Conservation (phyloP, 305 asterid species). For the Fraxinus xanthoxyloides region DNA sequence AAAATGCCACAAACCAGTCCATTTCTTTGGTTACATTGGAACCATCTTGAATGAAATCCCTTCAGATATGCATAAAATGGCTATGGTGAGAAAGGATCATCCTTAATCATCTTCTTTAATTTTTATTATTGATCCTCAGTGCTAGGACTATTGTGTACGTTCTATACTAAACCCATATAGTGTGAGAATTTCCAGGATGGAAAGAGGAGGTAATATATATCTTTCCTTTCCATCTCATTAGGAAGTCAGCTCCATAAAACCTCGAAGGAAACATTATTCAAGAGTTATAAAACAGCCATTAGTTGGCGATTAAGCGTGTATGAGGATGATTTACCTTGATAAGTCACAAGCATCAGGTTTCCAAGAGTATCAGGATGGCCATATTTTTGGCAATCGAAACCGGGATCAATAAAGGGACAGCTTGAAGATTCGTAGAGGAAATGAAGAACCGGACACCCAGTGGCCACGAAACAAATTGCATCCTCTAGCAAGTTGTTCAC, state of each 20-base stretch:
- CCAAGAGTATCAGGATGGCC: slow-evolving; percentile 38
- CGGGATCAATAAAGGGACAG: slow-evolving; percentile 31
- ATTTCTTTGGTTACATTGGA: slow-evolving; percentile 50
- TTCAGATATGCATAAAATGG: slow-evolving; percentile 28
- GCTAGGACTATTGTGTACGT: not conserved
- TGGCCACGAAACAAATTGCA: slow-evolving; percentile 33
- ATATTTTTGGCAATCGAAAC: slow-evolving; percentile 29
- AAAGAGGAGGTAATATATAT: not conserved
- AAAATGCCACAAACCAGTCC: slow-evolving; percentile 56
- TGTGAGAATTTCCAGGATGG: not conserved
- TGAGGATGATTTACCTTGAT: slow-evolving; percentile 21
- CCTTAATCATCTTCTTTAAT: not conserved
- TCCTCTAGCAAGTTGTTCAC: not conserved
- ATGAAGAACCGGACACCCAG: slow-evolving; percentile 32
- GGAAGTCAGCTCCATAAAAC: not conserved
- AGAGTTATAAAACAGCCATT: not conserved
- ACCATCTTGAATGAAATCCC: slow-evolving; percentile 70
- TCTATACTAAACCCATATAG: not conserved
- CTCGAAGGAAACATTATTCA: slow-evolving; percentile 8
- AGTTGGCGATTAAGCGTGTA: not conserved
- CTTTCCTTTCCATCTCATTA: slow-evolving; percentile 15
- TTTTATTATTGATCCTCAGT: not conserved
- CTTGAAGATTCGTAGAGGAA: slow-evolving; percentile 27
- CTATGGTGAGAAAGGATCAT: not conserved
- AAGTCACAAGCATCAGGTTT: slow-evolving; percentile 31